Conservation (phyloP, 129 eudicot species). For the Helichrysum umbraculigerum region DNA sequence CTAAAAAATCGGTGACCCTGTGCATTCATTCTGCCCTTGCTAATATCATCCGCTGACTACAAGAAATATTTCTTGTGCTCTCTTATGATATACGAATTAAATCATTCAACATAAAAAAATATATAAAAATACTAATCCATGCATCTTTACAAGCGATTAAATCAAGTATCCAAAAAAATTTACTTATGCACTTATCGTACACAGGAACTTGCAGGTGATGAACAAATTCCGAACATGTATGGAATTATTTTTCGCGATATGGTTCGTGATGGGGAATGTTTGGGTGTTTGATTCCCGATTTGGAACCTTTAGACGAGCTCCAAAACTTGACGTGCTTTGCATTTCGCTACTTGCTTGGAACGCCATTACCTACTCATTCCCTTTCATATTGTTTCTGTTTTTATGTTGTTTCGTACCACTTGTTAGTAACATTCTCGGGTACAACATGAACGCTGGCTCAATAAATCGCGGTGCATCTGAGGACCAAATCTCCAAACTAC, state of each 20-base stretch:
- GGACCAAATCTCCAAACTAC: constrained; percentile 62
- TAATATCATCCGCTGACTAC: no score
- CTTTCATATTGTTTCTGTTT: constrained; percentile 74
- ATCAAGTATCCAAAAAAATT: no score
- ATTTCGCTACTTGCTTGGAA: constrained; percentile 76
- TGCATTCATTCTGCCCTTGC: no score
- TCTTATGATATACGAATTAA: no score
- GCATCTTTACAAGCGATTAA: no score
- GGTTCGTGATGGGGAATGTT: constrained; percentile 99
- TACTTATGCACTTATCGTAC: not conserved
- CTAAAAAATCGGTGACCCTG: no score
- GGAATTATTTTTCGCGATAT: constrained; percentile 86
- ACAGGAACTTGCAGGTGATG: constrained; percentile 60
- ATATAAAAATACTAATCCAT: no score
- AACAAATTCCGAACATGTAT: constrained; percentile 57
- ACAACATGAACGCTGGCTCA: constrained; percentile 77
- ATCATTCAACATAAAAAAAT: no score
- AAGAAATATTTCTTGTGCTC: not conserved
- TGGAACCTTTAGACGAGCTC: constrained; percentile 61
- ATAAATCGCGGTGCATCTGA: constrained; percentile 78
- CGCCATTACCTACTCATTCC: constrained; percentile 88
- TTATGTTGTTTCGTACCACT: constrained; percentile 86
- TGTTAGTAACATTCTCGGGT: constrained; percentile 72
- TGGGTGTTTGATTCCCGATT: constrained; percentile 88
- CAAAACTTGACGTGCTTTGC: constrained; percentile 72